Conservation (phyloP, 352 stramenopile genomes). For the Phytophthora capsici region DNA sequence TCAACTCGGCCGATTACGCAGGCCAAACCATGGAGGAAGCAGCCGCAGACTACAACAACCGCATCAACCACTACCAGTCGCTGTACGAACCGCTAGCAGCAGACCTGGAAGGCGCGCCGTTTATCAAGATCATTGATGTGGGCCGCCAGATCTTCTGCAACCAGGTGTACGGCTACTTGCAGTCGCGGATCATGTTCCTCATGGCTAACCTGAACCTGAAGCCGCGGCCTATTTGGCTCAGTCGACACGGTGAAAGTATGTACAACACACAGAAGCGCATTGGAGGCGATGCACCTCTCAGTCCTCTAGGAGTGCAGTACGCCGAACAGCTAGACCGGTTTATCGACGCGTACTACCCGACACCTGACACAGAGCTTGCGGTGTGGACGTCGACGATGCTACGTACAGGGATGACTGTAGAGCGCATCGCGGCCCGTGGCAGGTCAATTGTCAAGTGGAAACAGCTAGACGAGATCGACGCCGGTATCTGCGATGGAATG, state of each 20-base stretch:
- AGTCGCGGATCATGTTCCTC: constrained; percentile 94
- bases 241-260: constrained; percentile 96
- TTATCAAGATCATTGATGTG: constrained; percentile 87
- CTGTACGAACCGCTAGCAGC: constrained; percentile 73
- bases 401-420: constrained; percentile 96
- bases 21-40: constrained; percentile 76
- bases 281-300: constrained; percentile 95
- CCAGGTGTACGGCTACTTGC: constrained; percentile 86
- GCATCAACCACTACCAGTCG: constrained; percentile 82
- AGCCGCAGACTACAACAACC: constrained; percentile 74
- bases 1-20: constrained; percentile 83
- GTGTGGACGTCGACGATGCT: constrained; percentile 98
- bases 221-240: constrained; percentile 96
- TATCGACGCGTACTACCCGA: constrained; percentile 89
- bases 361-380: constrained; percentile 71
- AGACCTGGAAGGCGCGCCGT: constrained; percentile 62
- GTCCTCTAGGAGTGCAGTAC: constrained; percentile 93
- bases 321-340: constrained; percentile 94
- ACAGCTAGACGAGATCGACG: constrained; percentile 97
- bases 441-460: constrained; percentile 86
- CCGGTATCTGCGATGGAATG: constrained; percentile 96
- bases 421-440: constrained; percentile 76
- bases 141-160: constrained; percentile 86
- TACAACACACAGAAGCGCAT: constrained; percentile 98
- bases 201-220: constrained; percentile 96